These are phyloP conservation scores for Dacryopinax primogenitus DNA, from an alignment of 768 basidiomycete species.

Conservation along the genomic window DNA sequence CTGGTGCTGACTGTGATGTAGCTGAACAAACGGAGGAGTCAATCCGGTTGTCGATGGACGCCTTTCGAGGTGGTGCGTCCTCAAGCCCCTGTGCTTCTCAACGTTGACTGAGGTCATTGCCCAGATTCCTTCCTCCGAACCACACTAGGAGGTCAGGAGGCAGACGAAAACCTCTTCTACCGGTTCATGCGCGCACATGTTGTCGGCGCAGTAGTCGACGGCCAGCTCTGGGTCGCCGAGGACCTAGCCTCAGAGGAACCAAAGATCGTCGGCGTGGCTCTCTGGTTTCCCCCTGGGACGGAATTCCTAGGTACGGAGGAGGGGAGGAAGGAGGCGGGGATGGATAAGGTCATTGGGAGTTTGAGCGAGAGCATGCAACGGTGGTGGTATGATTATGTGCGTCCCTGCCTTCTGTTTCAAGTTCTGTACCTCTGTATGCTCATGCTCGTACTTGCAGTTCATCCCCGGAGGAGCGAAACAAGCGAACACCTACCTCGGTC, in stretches of 20 bases:
- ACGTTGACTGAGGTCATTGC: neutral
- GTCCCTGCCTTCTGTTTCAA: neutral
- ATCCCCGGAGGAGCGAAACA: neutral
- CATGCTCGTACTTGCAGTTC: neutral
- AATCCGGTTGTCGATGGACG: neutral
- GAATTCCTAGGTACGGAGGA: neutral
- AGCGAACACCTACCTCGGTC: neutral
- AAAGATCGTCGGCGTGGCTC: neutral
- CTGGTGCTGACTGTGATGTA: neutral
- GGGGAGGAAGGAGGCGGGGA: neutral
- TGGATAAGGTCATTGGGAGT: neutral
- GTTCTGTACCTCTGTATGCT: neutral
- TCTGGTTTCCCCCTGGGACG: neutral
- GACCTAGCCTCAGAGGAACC: neutral
- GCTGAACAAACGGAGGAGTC: neutral
- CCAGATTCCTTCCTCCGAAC: neutral
- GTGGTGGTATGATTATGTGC: conserved; percentile 5
- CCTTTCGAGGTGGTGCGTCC: neutral
- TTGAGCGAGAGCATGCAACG: neutral
- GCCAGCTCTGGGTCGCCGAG: neutral
- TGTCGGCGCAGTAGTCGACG: neutral
- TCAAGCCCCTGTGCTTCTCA: neutral
- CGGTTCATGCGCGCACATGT: neutral
- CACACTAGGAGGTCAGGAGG: neutral
- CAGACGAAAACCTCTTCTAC: neutral